phyloP scores from a whole-genome alignment of 2,329 filamentous ascomycete genomes.

The Neobulgaria alba region DNA sequence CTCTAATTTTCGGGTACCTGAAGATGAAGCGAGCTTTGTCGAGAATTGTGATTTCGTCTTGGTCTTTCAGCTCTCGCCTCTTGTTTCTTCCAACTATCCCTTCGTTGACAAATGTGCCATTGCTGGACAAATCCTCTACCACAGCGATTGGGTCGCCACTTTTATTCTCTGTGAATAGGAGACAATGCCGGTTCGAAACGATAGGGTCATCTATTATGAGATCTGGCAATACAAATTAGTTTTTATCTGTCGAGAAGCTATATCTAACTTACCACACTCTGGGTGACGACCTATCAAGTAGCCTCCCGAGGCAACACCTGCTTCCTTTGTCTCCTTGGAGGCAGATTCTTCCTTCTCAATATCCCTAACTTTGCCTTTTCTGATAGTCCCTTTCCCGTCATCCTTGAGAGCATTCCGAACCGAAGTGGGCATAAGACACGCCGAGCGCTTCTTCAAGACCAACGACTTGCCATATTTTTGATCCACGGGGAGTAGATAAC shows the following conservation, averaged over 20 bases:
- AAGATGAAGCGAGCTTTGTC: constrained; percentile 85
- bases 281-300: constrained; percentile 89
- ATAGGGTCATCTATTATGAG: constrained; percentile 66
- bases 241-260: not conserved
- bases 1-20: constrained; percentile 69
- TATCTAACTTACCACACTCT: constrained; percentile 69
- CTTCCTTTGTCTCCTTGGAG: constrained; percentile 54
- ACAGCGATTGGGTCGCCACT: constrained; percentile 57
- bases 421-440: constrained; percentile 54
- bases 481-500: constrained; percentile 81
- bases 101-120: constrained; percentile 95
- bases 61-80: constrained; percentile 75
- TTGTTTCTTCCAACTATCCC: constrained; percentile 86
- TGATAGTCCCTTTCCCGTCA: constrained; percentile 32
- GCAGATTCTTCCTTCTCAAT: constrained; percentile 46
- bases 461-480: constrained; percentile 58
- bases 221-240: constrained; percentile 38
- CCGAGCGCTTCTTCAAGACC: constrained; percentile 65
- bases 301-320: constrained; percentile 62
- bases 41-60: constrained; percentile 83
- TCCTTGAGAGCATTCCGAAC: constrained; percentile 33
- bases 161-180: constrained; percentile 56
- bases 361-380: constrained; percentile 38
- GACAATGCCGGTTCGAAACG: constrained; percentile 78
- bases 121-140: constrained; percentile 87